Conservation (phyloP, 83 land plant species). For the Larix sibirica region DNA sequence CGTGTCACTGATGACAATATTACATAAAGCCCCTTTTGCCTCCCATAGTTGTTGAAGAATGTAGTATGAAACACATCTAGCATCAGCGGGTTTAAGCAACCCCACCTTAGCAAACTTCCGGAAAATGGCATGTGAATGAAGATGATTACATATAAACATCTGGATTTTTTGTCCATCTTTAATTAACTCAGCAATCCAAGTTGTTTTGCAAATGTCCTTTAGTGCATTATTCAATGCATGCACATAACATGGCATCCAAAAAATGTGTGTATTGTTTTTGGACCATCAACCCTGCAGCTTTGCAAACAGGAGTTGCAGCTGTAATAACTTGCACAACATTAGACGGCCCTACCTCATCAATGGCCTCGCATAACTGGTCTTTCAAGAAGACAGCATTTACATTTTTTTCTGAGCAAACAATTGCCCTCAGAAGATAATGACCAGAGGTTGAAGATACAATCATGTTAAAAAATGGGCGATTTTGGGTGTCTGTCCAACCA, state of each 20-base stretch:
- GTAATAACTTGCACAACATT: not conserved
- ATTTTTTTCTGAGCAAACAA: slow-evolving; percentile 25
- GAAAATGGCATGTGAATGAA: not conserved
- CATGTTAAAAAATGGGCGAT: not conserved
- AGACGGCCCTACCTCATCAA: not conserved
- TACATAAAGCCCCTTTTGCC: too few species aligned
- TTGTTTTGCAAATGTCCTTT: not conserved
- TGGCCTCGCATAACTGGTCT: not conserved
- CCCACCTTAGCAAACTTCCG: not conserved
- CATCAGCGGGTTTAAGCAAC: not conserved
- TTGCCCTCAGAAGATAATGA: slow-evolving; percentile 19
- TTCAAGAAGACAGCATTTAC: slow-evolving; percentile 17
- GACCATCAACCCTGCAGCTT: not conserved
- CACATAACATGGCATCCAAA: not conserved
- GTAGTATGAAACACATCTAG: too few species aligned
- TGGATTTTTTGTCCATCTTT: not conserved
- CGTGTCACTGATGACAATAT: too few species aligned
- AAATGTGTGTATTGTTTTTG: not conserved
- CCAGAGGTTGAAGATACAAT: not conserved
- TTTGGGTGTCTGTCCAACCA: not conserved
- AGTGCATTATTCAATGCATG: not conserved
- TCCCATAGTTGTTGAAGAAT: too few species aligned
- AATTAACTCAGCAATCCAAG: not conserved
- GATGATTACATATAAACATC: slow-evolving; percentile 3
- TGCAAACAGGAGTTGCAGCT: not conserved